Evolutionary conservation across 208 protist species (phyloP), one percentile per base, ranked within the genome.

Genomic region (Leishmania amazonensis): DNA sequence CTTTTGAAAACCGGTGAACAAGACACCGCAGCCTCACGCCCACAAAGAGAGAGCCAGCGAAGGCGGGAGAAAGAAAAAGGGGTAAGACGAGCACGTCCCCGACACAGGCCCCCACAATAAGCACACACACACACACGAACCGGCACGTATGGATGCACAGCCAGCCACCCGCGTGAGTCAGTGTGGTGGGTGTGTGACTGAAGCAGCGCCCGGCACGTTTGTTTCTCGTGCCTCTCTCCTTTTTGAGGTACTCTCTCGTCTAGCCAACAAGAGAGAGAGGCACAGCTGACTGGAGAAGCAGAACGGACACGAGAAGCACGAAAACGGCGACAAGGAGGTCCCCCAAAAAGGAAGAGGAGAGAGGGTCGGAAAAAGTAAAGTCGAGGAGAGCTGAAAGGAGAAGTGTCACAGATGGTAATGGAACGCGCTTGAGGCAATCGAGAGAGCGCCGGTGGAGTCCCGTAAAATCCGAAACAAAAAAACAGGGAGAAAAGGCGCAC

Each of bases 301-400:
- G 67, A 8, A 38, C 45, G 47, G 45, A 75, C n/a, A 42, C 35
- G 53, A 38, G 68, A 76, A 73, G n/a, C 70, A 51, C 65, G 13
- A 74, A 42, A 75, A 54, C 5, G 64, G 45, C 40, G 65, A 81
- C 76, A 78, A 70, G 53, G 28, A 62, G 31, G 17, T 35, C 31
- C 19, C 8, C 28, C n/a, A 76, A 57, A 62, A 5, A 31, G 6
- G 19, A 51, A 58, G 71, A 58, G 62, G 71, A 58, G 62, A 57
- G 49, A 42, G 9, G 68, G 54, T 53, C 24, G 54, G 35, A 57
- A 38, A 68, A n/a, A 70, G 31, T 40, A 24, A 82, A 45, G 67
- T 3, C 9, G 64, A 60, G 72, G n/a, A 54, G 76, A 65, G 21
- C 7, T 15, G 51, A 78, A 28, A 67, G 19, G 45, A 19, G 71